Conservation (phyloP, 805 yeast genomes). For the Schwanniomyces yamadae region DNA sequence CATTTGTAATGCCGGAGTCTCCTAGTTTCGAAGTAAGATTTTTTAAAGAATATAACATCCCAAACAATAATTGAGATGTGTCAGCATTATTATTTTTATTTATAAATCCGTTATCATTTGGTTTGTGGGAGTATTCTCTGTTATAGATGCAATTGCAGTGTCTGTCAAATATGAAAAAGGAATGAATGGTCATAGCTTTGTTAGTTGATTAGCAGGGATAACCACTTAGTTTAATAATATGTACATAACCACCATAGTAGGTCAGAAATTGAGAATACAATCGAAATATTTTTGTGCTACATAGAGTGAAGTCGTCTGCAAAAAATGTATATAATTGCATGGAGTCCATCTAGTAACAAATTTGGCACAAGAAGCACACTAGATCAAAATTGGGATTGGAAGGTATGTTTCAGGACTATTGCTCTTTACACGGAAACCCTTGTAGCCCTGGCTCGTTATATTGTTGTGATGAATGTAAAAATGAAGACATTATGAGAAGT, state of each 20-base stretch:
- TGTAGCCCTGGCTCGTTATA: constrained; percentile 19
- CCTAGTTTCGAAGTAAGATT: constrained; percentile 63
- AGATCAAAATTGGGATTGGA: too few relatives aligned
- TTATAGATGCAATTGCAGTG: constrained; percentile 86
- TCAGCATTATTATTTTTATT: constrained; percentile 64
- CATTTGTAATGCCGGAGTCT: constrained; percentile 29
- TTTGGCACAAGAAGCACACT: too few relatives aligned
- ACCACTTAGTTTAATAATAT: too few relatives aligned
- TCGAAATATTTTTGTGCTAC: too few relatives aligned
- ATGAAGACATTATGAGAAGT: constrained; percentile 13
- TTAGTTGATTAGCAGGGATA: too few relatives aligned
- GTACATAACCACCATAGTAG: too few relatives aligned
- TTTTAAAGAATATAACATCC: constrained; percentile 76
- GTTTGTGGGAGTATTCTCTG: constrained; percentile 50
- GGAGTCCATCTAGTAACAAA: too few relatives aligned
- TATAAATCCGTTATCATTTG: constrained; percentile 18
- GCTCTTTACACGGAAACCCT: constrained; percentile 20
- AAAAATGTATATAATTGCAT: too few relatives aligned
- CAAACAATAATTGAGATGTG: constrained; percentile 78
- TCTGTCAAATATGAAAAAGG: constrained; percentile 88
- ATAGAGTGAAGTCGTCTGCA: too few relatives aligned
- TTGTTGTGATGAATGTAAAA: constrained; percentile 19
- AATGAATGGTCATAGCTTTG: constrained; percentile 61
- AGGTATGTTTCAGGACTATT: constrained; percentile 19
- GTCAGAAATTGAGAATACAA: too few relatives aligned